Base-by-base conservation (phyloP, 176 grass and related monocot genomes). In the Triticum timopheevii region DNA sequence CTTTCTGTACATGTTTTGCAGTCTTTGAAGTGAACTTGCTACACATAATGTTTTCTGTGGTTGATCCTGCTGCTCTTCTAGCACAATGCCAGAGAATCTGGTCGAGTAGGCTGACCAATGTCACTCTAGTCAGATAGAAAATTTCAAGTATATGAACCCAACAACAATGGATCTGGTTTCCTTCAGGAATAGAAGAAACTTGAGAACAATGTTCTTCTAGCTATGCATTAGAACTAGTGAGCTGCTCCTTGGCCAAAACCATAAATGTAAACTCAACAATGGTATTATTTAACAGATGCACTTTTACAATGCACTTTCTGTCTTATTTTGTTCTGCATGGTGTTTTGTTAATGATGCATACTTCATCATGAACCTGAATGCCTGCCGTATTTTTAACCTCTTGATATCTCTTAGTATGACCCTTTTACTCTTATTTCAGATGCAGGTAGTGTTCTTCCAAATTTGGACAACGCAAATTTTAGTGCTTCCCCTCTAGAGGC, bases 381-480 rank as follows among this genome's bases (percentile, higher is more conserved):
- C 6, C 8, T 30, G 50, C 19, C 44, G 27, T 54, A 34, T 17
- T 87, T 78, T 59, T 71, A 39, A 38, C 27, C 65, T 69, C 17
- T 87, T 63, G 8, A 47, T 40, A 17, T 82, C 76, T 78, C 61
- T 49, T 89, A 33, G 10, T n/a, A 77, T 94, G 67, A 39, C 61
- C 24, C 0, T 78, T 87, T 87, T 36, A 61, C 34, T 64, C 74
- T 49, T 42, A 89, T 70, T 30, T 28, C 65, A 76, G 88, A 89
- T 77, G 77, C 75, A 88, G 94, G 86, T 61, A 50, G 36, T 83
- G 79, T 34, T 81, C 63, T 81, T 80, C 74, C 80, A 39, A 73
- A 86, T 77, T n/a, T 83, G 79, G 82, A 89, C 71, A 63, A 12
- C 45, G 69, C 59, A 73, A 11, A 20, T 75, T 88, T 64, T 73